Base-by-base conservation (phyloP, 371 early-diverging fungal genomes). In the Mortierella sp. region DNA sequence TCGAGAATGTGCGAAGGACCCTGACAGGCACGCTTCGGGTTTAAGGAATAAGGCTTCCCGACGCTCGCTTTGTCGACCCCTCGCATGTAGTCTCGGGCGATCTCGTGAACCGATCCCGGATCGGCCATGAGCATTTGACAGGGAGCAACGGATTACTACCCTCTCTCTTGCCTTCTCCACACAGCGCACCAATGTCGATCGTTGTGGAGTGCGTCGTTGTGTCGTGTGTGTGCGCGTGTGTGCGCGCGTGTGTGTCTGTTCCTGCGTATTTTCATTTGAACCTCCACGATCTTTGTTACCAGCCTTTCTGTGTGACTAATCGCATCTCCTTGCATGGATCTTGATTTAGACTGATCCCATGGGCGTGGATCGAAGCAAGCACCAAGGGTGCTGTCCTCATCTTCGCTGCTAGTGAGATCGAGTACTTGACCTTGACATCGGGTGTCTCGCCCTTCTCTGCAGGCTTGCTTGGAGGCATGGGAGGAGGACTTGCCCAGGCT, bases 321-420 rank as follows among this genome's bases (percentile, higher is more conserved):
- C 64, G 8, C 64, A 64, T 57, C 57, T 57, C 34, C 45, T 43
- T 17, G 19, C 13, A 10, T 46, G 17, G 5, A 16, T 53, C 45
- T 16, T 57, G 12, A 46, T 67, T 27, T 60, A 74, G 76, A 57
- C 66, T 89, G 62, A 86, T 90, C 49, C 90, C 91, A 50, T 94
- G 96, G 95, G 95, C 96, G 16, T 94, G 95, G 96, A 94, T 95
- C 78, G 95, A 95, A 79, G 93, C 94, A 4, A 86, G 88, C 16
- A 95, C 97, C 28, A 97, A 97, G 78, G 98, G 98, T 71, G 97
- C 95, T 24, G 95, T 96, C 19, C 83, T 98, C 34, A 82, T 98
- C 57, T 98, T 97, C 76, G 90, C 96, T n/a, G 91, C 95, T 8
- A 89, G 92, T 24, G 98, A 97, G 81, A 81, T 97, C 56, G 98